Conservation (phyloP, 352 stramenopile species). For the Pythium rhizo-oryzae region DNA sequence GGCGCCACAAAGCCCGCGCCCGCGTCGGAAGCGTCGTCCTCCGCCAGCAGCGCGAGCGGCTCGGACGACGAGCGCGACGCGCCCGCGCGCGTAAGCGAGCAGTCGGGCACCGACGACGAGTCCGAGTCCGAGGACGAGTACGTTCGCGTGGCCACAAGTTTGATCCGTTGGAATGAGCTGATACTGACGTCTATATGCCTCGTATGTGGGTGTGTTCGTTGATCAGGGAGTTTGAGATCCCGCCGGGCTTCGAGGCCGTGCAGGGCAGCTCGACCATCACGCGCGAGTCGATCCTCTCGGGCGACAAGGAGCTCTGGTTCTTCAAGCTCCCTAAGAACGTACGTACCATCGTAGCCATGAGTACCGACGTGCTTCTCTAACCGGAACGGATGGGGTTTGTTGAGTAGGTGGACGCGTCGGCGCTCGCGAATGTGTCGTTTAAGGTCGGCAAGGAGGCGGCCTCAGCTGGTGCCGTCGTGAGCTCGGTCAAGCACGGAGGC, state of each 20-base stretch:
- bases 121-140: slow-evolving; percentile 29
- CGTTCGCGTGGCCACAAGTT: slow-evolving; percentile 1
- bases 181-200: not conserved
- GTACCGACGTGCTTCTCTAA: not conserved
- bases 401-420: slow-evolving; percentile 65
- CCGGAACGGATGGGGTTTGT: not conserved
- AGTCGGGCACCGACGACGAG: slow-evolving; percentile 22
- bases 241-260: slow-evolving; percentile 66
- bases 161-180: not conserved
- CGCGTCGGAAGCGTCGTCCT: slow-evolving; percentile 37
- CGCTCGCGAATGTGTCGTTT: slow-evolving; percentile 67
- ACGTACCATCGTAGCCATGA: slow-evolving; percentile 22
- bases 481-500: slow-evolving; percentile 44
- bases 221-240: slow-evolving; percentile 79
- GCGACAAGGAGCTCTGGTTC: slow-evolving; percentile 87
- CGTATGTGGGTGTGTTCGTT: slow-evolving; percentile 5
- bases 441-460: slow-evolving; percentile 44
- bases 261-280: slow-evolving; percentile 61
- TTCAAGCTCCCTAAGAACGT: slow-evolving; percentile 86
- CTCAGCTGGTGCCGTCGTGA: slow-evolving; percentile 40
- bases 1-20: slow-evolving; percentile 21
- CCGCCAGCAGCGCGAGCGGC: slow-evolving; percentile 22
- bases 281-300: slow-evolving; percentile 57
- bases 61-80: slow-evolving; percentile 20
- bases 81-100: slow-evolving; percentile 8